Percentiles rank a stretch among this genome's conserved stretches.
Conservation (phyloP, 2,329 filamentous ascomycete species). For the Trichophyton schoenleinii region DNA sequence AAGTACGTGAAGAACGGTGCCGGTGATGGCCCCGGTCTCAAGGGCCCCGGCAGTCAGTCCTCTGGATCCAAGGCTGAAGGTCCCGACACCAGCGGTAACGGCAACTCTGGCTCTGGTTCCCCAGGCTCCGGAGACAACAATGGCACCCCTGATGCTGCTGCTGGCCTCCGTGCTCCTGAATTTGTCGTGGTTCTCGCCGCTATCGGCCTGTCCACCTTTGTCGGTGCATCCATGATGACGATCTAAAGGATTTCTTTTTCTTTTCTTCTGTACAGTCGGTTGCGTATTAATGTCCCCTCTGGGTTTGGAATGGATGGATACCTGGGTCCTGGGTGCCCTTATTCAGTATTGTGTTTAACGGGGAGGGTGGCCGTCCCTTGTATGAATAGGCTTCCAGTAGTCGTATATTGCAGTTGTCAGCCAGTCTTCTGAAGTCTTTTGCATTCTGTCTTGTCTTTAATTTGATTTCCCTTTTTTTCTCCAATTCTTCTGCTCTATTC, state of each 20-base stretch:
- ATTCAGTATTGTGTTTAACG: not conserved
- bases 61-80: slow-evolving; percentile 39
- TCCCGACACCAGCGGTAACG: slow-evolving; percentile 33
- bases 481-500: not conserved
- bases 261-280: not conserved
- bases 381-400: not conserved
- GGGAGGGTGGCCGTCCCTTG: not conserved
- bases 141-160: slow-evolving; percentile 32
- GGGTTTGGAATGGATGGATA: not conserved
- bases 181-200: slow-evolving; percentile 38
- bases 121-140: slow-evolving; percentile 15
- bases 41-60: slow-evolving; percentile 43
- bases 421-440: not conserved
- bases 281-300: not conserved
- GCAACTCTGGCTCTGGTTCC: slow-evolving; percentile 11
- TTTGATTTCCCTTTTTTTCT: not conserved
- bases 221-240: slow-evolving; percentile 36
- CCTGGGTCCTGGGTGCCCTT: not conserved
- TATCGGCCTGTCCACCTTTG: slow-evolving; percentile 40
- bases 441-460: not conserved
- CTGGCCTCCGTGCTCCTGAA: slow-evolving; percentile 33
- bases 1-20: slow-evolving; percentile 48
- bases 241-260: slow-evolving; percentile 1
- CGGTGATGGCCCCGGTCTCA: slow-evolving; percentile 44
- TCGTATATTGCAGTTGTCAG: not conserved